These are phyloP conservation scores for Exophiala phaeomuriformis DNA, from an alignment of 2,329 filamentous ascomycete genomes.

Conservation along the genomic window DNA sequence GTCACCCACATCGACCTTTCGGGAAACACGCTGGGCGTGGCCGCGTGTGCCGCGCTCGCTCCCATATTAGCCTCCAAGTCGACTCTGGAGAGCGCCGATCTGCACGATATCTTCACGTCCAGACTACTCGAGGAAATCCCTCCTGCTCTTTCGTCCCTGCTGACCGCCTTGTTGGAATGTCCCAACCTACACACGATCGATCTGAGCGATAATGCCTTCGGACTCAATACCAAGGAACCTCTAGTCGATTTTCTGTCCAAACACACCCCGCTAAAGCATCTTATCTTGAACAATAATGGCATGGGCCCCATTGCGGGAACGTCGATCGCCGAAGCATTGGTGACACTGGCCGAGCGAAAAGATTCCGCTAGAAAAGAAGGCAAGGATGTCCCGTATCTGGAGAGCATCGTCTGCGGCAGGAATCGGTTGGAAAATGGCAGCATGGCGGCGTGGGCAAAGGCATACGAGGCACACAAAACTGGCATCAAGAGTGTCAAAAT, in stretches of 20 bases:
- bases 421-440: conserved; percentile 93
- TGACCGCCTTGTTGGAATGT: conserved; percentile 79
- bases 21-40: conserved; percentile 88
- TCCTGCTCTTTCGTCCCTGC: conserved; percentile 73
- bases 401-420: conserved; percentile 95
- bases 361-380: conserved; percentile 58
- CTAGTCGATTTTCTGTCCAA: conserved; percentile 84
- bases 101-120: conserved; percentile 96
- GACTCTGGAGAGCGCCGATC: conserved; percentile 70
- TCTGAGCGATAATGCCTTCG: conserved; percentile 96
- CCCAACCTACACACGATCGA: conserved; percentile 85
- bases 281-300: conserved; percentile 97
- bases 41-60: conserved; percentile 76
- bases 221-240: conserved; percentile 86
- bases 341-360: conserved; percentile 75
- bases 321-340: conserved; percentile 79
- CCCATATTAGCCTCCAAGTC: conserved; percentile 79
- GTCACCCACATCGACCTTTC: conserved; percentile 79
- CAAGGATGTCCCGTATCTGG: conserved; percentile 69
- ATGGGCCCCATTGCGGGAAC: conserved; percentile 86
- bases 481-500: conserved; percentile 84
- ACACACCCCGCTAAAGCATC: conserved; percentile 83
- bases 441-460: conserved; percentile 90
- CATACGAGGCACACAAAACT: conserved; percentile 69
- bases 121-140: conserved; percentile 91